Percentiles rank a stretch among this genome's conserved stretches.
These are phyloP conservation scores for Microsporum ferrugineum DNA, from an alignment of 2,329 filamentous ascomycete species.

Conservation along the genomic window DNA sequence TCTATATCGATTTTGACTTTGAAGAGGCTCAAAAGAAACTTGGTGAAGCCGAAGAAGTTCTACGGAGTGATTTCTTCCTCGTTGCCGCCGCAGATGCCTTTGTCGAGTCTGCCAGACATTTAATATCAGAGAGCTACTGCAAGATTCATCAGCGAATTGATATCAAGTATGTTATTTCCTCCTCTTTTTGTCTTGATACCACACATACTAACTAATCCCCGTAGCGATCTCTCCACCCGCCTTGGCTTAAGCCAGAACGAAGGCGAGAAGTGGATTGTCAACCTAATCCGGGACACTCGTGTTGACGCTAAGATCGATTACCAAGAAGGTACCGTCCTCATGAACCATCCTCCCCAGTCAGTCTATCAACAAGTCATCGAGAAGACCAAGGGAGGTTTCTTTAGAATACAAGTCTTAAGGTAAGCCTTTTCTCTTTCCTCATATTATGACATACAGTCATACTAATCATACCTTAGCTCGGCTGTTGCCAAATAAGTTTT, in stretches of 20 bases:
- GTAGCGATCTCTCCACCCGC: slow-evolving; percentile 72
- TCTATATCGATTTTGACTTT: slow-evolving; percentile 95
- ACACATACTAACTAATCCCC: background rate
- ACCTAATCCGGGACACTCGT: slow-evolving; percentile 92
- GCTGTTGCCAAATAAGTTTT: slow-evolving; percentile 41
- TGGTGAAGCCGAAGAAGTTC: slow-evolving; percentile 74
- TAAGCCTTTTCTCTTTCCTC: slow-evolving; percentile 14
- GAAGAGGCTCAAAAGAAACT: slow-evolving; percentile 91
- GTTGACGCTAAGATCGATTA: slow-evolving; percentile 99
- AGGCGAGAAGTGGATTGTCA: slow-evolving; percentile 99
- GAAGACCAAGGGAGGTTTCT: slow-evolving; percentile 97
- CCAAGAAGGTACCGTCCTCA: slow-evolving; percentile 94
- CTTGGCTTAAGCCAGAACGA: slow-evolving; percentile 87
- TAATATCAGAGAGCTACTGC: slow-evolving; percentile 99
- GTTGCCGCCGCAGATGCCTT: slow-evolving; percentile 73
- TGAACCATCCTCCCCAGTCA: slow-evolving; percentile 98
- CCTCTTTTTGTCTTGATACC: background rate
- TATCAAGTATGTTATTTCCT: slow-evolving; percentile 54
- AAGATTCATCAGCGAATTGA: slow-evolving; percentile 99
- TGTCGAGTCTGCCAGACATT: slow-evolving; percentile 84
- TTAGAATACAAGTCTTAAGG: slow-evolving; percentile 89
- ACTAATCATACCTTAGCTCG: slow-evolving; percentile 24
- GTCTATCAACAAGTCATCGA: slow-evolving; percentile 99
- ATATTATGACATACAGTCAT: slow-evolving; percentile 8
- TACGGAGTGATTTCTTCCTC: slow-evolving; percentile 93